These are phyloP conservation scores for Peronospora destructor DNA, from an alignment of 352 stramenopile species.

Conservation along the genomic window DNA sequence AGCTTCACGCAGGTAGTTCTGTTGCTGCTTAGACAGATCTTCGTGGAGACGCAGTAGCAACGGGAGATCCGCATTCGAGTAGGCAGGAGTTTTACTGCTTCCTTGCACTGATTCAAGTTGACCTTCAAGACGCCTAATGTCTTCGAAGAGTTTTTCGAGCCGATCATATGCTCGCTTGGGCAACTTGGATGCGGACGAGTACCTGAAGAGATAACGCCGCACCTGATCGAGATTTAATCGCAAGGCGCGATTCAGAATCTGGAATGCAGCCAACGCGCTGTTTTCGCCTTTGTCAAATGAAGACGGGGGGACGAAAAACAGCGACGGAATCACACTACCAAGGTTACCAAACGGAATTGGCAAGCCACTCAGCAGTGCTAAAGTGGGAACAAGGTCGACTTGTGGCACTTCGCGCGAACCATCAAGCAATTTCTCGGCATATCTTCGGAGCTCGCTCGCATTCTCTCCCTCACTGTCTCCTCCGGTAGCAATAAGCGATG, in stretches of 20 bases:
- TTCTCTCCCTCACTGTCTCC: slow-evolving; percentile 2
- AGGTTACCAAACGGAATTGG: slow-evolving; percentile 96
- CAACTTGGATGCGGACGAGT: slow-evolving; percentile 60
- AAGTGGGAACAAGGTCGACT: slow-evolving; percentile 95
- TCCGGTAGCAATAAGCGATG: slow-evolving; percentile 25
- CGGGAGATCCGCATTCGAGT: slow-evolving; percentile 25
- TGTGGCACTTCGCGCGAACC: slow-evolving; percentile 66
- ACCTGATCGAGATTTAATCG: slow-evolving; percentile 82
- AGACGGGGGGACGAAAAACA: slow-evolving; percentile 59
- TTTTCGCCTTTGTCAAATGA: slow-evolving; percentile 3
- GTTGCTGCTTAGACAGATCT: slow-evolving; percentile 33
- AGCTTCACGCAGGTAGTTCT: slow-evolving; percentile 60
- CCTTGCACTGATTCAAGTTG: slow-evolving; percentile 22
- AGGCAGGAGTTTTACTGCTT: background rate
- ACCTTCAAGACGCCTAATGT: slow-evolving; percentile 28
- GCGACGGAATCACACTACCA: slow-evolving; percentile 87
- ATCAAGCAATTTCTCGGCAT: slow-evolving; percentile 23
- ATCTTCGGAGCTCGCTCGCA: slow-evolving; percentile 13
- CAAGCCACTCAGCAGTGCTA: slow-evolving; percentile 90
- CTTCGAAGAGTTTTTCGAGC: slow-evolving; percentile 45
- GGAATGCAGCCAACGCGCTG: slow-evolving; percentile 25
- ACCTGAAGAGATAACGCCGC: slow-evolving; percentile 63
- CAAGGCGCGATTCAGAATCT: slow-evolving; percentile 59
- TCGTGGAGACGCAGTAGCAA: slow-evolving; percentile 32
- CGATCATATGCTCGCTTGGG: slow-evolving; percentile 48